Conservation (phyloP, 1,284 basidiomycete genomes). For the Fomitopsis schrenkii region DNA sequence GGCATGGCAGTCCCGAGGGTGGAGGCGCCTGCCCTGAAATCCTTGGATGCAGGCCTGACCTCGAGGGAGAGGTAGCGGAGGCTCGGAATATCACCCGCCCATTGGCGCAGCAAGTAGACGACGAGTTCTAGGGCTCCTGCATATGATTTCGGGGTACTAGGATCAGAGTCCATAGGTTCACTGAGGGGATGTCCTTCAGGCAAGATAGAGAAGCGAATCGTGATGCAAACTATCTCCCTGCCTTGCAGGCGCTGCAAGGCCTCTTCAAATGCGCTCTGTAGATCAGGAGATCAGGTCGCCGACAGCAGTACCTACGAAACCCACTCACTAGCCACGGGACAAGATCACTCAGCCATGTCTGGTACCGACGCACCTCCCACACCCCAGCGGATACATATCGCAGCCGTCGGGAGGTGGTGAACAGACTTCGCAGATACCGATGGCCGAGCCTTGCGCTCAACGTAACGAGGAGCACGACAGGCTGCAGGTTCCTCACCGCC, state of each 20-base stretch:
- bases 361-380: not conserved
- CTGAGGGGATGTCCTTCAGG: not conserved
- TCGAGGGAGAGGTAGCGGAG: not conserved
- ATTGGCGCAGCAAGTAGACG: not conserved
- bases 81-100: not conserved
- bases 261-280: not conserved
- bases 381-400: not conserved
- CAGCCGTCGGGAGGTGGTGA: not conserved
- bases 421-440: not conserved
- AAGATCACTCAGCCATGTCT: not conserved
- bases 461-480: not conserved
- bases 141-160: not conserved
- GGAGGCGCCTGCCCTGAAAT: no score
- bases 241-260: not conserved
- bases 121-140: not conserved
- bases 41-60: not conserved
- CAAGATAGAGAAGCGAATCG: not conserved
- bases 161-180: not conserved
- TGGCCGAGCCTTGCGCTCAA: not conserved
- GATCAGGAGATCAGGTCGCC: not conserved
- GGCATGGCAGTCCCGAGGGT: no score
- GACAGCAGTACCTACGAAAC: not conserved
- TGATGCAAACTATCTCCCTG: not conserved
- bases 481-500: not conserved
- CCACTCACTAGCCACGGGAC: not conserved